Base-by-base conservation (phyloP, 1,284 basidiomycete genomes). In the Polyporus tsugae region DNA sequence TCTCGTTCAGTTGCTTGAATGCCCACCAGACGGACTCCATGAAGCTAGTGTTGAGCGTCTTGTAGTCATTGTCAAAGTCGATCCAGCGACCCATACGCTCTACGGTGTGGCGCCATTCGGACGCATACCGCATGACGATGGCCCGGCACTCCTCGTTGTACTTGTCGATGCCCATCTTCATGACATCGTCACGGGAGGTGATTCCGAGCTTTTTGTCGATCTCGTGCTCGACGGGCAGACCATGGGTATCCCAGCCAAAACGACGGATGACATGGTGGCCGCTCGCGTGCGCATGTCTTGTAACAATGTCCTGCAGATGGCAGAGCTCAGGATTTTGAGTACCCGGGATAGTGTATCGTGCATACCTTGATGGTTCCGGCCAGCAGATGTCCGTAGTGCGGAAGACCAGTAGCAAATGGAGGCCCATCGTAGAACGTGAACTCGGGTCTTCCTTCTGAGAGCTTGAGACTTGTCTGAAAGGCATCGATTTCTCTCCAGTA, bases 21-120 rank as follows among this genome's bases (percentile, higher is more conserved):
- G 95, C 97, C 98, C 98, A 99, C 98, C 98, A 99, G 17, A 98
- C 95, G 58, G 91, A 93, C 85, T 99, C 98, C 98, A 99, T 99
- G 81, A 96, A 99, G 29, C 89, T 86, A 6, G 91, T 82, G 79
- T 99, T 95, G 72, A 99, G 88, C 15, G 98, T 99, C 85, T 98
- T 99, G 89, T 99, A 99, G 75, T 98, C 98, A 74, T 98, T 95
- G 83, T 99, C 98, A 78, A 99, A 99, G 82, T 99, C 98, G 82
- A 99, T 99, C 98, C 98, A 99, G 71, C 98, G 90, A 49, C 97
- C 98, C 92, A 99, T 97, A 72, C 98, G 91, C 81, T 98, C 97
- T 68, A 99, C 97, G 6, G 96, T 99, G 46, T 83, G 78, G 68
- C 95, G 90, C 98, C 98, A 99, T 80, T 99, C 97, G 17, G 86